Conservation (phyloP, 2,329 filamentous ascomycete genomes). For the Rhinocladiella mackenziei region DNA sequence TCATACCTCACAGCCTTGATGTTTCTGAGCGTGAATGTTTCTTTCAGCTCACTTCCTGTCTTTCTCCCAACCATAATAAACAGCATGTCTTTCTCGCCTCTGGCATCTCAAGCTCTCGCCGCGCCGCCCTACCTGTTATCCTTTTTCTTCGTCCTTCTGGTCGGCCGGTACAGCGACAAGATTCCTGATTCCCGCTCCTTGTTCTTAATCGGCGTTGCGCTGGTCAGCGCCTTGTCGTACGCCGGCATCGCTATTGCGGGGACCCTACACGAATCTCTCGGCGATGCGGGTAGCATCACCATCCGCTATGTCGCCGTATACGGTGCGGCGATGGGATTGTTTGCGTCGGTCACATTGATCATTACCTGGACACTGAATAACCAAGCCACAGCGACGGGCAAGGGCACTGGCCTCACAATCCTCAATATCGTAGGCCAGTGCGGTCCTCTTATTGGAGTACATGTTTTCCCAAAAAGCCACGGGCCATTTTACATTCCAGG, state of each 20-base stretch:
- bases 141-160: conserved; percentile 61
- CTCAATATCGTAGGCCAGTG: conserved; percentile 78
- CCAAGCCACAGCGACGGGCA: conserved; percentile 63
- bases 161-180: conserved; percentile 68
- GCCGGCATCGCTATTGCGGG: conserved; percentile 58
- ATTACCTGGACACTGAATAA: conserved; percentile 91
- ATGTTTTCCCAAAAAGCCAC: conserved; percentile 58
- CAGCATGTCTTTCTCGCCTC: conserved; percentile 60
- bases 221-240: conserved; percentile 61
- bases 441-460: conserved; percentile 66
- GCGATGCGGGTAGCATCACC: conserved; percentile 33
- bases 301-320: conserved; percentile 70
- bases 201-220: conserved; percentile 65
- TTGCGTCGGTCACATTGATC: conserved; percentile 76
- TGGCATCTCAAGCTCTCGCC: conserved; percentile 70
- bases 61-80: conserved; percentile 76
- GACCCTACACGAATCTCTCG: conserved; percentile 40
- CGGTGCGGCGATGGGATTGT: conserved; percentile 75
- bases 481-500: conserved; percentile 60
- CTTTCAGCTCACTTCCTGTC: conserved; percentile 81
- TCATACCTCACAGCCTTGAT: conserved; percentile 73
- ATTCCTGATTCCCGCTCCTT: conserved; percentile 54
- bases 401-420: conserved; percentile 73
- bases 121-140: conserved; percentile 77
- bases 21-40: conserved; percentile 84